Conservation (phyloP, 2,329 filamentous ascomycete genomes). For the Beauveria pseudobassiana region DNA sequence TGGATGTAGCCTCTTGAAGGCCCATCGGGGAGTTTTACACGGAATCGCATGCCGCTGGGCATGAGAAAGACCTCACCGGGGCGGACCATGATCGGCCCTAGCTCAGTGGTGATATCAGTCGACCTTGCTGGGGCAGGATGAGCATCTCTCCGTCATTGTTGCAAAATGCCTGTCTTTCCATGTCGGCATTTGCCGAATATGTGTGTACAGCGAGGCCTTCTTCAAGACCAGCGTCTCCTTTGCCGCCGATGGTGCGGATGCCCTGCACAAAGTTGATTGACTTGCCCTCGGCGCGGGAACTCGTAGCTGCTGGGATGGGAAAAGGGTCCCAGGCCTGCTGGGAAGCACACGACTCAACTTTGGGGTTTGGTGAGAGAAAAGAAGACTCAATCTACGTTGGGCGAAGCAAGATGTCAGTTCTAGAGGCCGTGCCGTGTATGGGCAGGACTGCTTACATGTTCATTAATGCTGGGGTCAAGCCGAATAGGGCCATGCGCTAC, state of each 20-base stretch:
- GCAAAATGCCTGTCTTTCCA: constrained; percentile 40
- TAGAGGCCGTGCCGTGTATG: not conserved
- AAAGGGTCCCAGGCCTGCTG: constrained; percentile 44
- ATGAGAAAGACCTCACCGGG: constrained; percentile 63
- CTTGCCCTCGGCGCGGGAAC: constrained; percentile 26
- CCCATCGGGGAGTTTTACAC: constrained; percentile 34
- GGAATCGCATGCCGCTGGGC: constrained; percentile 51
- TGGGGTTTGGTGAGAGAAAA: constrained; percentile 39
- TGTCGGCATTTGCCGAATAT: constrained; percentile 38
- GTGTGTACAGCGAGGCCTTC: constrained; percentile 43
- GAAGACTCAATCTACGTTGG: constrained; percentile 26
- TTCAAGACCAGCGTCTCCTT: constrained; percentile 40
- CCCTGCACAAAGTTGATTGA: constrained; percentile 39
- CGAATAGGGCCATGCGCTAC: constrained; percentile 22
- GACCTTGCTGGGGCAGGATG: constrained; percentile 57
- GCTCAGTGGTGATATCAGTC: constrained; percentile 61
- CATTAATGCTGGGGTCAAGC: constrained; percentile 19
- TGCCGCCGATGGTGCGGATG: constrained; percentile 40
- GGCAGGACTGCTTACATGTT: constrained; percentile 15
- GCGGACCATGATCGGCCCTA: constrained; percentile 55
- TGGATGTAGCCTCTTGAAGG: constrained; percentile 58
- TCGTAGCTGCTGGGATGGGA: constrained; percentile 13
- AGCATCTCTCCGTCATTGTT: constrained; percentile 60
- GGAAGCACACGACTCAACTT: constrained; percentile 36
- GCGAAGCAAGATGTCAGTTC: not conserved